These are phyloP conservation scores for Royoungia palumana DNA, from an alignment of 768 basidiomycete species.

Conservation along the genomic window DNA sequence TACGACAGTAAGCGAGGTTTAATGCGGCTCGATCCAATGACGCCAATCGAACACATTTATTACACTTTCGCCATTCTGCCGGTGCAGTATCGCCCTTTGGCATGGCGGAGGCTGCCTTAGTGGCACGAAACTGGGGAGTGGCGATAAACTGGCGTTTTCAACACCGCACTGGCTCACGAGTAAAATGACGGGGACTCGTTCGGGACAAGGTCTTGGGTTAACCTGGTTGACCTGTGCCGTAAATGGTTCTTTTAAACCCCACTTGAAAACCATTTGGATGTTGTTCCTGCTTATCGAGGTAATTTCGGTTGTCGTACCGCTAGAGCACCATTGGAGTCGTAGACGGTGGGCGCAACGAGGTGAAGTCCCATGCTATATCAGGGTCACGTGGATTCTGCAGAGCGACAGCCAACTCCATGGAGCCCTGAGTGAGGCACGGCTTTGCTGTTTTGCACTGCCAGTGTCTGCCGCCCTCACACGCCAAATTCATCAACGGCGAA, in stretches of 20 bases:
- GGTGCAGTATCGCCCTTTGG: slow-evolving; percentile 9
- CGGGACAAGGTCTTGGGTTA: not conserved
- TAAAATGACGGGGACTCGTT: slow-evolving; percentile 8
- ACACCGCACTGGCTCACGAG: slow-evolving; percentile 15
- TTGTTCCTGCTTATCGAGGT: not conserved
- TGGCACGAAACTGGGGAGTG: slow-evolving; percentile 1
- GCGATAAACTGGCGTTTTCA: slow-evolving; percentile 7
- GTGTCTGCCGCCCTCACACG: slow-evolving; percentile 4
- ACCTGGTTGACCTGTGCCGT: not conserved
- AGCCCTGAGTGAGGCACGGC: too few relatives aligned
- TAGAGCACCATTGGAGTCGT: not conserved
- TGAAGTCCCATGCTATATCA: not conserved
- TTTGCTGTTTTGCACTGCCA: slow-evolving; percentile 6
- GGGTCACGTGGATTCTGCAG: too few relatives aligned
- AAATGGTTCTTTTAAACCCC: not conserved
- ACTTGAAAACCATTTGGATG: not conserved
- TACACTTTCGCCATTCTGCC: slow-evolving; percentile 5
- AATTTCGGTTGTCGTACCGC: not conserved
- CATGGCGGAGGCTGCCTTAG: not conserved
- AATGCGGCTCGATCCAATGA: slow-evolving; percentile 15
- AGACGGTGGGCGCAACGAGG: not conserved
- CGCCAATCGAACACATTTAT: not conserved
- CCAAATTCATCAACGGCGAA: slow-evolving; percentile 7
- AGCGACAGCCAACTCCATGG: too few relatives aligned
- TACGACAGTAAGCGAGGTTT: slow-evolving; percentile 20